A percentile compares a stretch with the other conserved stretches of the same genome.
These are phyloP conservation scores for Cystobasidium onofrii DNA, from an alignment of 768 basidiomycete species.

Conservation along the genomic window DNA sequence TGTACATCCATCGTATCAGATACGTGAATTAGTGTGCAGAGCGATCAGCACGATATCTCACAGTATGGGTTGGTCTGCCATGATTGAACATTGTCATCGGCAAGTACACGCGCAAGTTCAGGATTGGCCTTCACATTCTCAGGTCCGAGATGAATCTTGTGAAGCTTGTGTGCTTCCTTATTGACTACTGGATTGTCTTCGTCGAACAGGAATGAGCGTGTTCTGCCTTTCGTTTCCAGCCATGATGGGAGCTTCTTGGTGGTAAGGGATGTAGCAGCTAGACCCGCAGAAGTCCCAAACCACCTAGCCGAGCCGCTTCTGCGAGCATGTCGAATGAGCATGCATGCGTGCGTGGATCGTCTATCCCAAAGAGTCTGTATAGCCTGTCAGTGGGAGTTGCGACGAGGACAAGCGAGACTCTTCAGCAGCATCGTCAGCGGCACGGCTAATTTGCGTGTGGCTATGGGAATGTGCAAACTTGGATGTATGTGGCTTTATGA, in stretches of 20 bases:
- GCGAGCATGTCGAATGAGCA: slow-evolving; percentile 14
- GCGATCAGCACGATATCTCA: background rate
- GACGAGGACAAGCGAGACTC: background rate
- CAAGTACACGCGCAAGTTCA: background rate
- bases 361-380: too few relatives aligned
- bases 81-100: background rate
- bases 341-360: slow-evolving; percentile 1
- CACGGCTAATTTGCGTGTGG: too few relatives aligned
- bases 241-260: background rate
- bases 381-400: background rate
- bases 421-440: too few relatives aligned
- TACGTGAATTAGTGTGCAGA: background rate
- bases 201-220: background rate
- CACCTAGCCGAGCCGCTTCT: background rate
- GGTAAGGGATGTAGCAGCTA: background rate
- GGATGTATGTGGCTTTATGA: too few relatives aligned
- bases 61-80: slow-evolving; percentile 2
- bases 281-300: background rate
- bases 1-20: too few relatives aligned
- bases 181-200: background rate
- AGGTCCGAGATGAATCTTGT: background rate
- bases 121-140: background rate
- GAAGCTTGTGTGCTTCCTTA: slow-evolving; percentile 4
- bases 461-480: too few relatives aligned
- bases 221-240: background rate